Evolutionary conservation across 2,329 filamentous ascomycete species (phyloP).

Genomic region (Escovopsis sp.): DNA sequence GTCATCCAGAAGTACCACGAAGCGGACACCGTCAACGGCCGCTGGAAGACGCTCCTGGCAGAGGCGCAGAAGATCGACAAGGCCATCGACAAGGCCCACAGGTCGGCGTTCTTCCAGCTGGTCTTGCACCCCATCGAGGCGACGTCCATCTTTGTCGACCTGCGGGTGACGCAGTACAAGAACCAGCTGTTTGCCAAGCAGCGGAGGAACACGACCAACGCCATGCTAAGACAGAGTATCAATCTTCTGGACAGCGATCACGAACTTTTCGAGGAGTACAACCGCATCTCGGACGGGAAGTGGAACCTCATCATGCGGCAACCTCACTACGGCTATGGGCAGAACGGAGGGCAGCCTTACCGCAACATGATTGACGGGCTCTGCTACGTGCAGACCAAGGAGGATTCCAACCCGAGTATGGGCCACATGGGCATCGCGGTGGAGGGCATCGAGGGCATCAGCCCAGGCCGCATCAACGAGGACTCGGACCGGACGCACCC

Average conservation of each 20-base stretch:
- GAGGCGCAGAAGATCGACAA: slow-evolving; percentile 30
- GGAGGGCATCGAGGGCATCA: slow-evolving; percentile 18
- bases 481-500: slow-evolving; percentile 36
- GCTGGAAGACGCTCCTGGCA: slow-evolving; percentile 34
- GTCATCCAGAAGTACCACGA: slow-evolving; percentile 45
- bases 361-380: slow-evolving; percentile 39
- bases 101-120: slow-evolving; percentile 43
- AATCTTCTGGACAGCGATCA: slow-evolving; percentile 37
- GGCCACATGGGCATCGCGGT: slow-evolving; percentile 19
- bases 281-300: slow-evolving; percentile 34
- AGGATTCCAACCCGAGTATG: slow-evolving; percentile 31
- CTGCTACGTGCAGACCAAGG: slow-evolving; percentile 34
- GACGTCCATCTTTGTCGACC: slow-evolving; percentile 35
- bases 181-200: slow-evolving; percentile 41
- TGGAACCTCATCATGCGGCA: slow-evolving; percentile 41
- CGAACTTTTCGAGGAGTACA: slow-evolving; percentile 33
- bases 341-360: slow-evolving; percentile 21
- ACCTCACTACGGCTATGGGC: slow-evolving; percentile 29
- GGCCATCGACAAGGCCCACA: slow-evolving; percentile 24
- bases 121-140: slow-evolving; percentile 45
- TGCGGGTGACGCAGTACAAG: slow-evolving; percentile 27
- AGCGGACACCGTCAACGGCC: slow-evolving; percentile 34
- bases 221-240: slow-evolving; percentile 28
- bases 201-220: slow-evolving; percentile 40
- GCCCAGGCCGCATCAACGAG: slow-evolving; percentile 29